Percentiles rank a stretch among this genome's conserved stretches.
phyloP scores from a whole-genome alignment of 73 alveolate genomes.

The Tetrahymena thermophila region DNA sequence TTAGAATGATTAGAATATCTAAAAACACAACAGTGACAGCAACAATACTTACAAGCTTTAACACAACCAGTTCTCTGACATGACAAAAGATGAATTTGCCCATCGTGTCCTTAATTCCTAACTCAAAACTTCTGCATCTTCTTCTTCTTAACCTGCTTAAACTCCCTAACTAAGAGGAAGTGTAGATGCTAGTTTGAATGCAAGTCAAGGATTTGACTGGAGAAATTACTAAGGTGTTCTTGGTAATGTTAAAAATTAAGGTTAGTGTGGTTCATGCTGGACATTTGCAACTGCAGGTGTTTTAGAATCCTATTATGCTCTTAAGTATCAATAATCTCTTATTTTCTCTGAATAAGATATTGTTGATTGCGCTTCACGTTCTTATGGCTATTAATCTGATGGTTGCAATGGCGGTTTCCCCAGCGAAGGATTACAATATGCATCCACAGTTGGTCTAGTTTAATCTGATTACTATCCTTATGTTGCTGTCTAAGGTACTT shows the following conservation, averaged over 20 bases:
- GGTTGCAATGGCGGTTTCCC: neutral
- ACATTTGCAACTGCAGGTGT: slow-evolving; percentile 65
- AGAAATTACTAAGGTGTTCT: neutral
- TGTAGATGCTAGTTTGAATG: neutral
- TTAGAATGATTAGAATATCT: neutral
- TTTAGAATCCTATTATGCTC: slow-evolving; percentile 41
- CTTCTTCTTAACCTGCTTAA: neutral
- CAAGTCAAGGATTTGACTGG: slow-evolving; percentile 11
- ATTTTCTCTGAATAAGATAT: slow-evolving; percentile 52
- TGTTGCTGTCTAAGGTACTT: neutral
- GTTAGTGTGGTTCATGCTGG: slow-evolving; percentile 74
- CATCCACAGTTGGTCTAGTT: neutral
- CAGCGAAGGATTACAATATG: neutral
- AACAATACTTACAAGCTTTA: neutral
- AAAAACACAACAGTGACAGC: neutral
- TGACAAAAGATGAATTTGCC: neutral
- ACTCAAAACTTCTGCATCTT: neutral
- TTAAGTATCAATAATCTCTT: neutral
- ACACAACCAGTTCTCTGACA: neutral
- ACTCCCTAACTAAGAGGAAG: neutral
- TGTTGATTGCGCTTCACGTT: slow-evolving; percentile 65
- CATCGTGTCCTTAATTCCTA: neutral
- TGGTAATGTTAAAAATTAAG: slow-evolving; percentile 61
- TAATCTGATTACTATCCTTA: neutral
- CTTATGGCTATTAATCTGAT: neutral